A percentile compares a stretch with the other conserved stretches of the same genome.
Conservation (phyloP, 2,329 filamentous ascomycete species). For the Rhynchosporium graminicola region DNA sequence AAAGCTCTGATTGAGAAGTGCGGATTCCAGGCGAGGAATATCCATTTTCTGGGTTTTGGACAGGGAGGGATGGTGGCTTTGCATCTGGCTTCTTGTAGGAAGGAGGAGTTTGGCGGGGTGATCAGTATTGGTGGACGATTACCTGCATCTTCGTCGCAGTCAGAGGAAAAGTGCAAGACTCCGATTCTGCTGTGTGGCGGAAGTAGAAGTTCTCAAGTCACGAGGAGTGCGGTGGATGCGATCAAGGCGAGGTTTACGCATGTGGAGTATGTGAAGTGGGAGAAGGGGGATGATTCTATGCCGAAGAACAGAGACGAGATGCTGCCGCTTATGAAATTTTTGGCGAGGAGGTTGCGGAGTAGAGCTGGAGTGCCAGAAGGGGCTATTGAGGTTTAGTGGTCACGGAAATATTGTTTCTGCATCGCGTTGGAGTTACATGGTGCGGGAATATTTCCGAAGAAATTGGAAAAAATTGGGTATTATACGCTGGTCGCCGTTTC, state of each 20-base stretch:
- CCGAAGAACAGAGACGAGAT: slow-evolving; percentile 82
- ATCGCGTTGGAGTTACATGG: slow-evolving; percentile 10
- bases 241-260: slow-evolving; percentile 67
- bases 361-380: slow-evolving; percentile 54
- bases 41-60: slow-evolving; percentile 56
- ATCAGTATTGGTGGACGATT: slow-evolving; percentile 64
- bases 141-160: slow-evolving; percentile 46
- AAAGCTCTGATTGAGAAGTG: slow-evolving; percentile 50
- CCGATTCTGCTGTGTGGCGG: slow-evolving; percentile 64
- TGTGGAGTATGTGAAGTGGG: slow-evolving; percentile 69
- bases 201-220: slow-evolving; percentile 54
- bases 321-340: slow-evolving; percentile 84
- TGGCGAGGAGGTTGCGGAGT: slow-evolving; percentile 64
- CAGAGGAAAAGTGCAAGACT: slow-evolving; percentile 57
- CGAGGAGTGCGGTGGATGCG: slow-evolving; percentile 61
- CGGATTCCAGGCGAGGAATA: slow-evolving; percentile 49
- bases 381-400: slow-evolving; percentile 48
- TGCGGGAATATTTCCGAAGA: not conserved
- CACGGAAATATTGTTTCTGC: not conserved
- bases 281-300: slow-evolving; percentile 75
- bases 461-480: no score
- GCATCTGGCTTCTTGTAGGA: slow-evolving; percentile 39
- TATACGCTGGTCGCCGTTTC: no score
- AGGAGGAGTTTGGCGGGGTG: slow-evolving; percentile 55
- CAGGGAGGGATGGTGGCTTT: slow-evolving; percentile 59